Base-by-base conservation (phyloP, 2,329 filamentous ascomycete genomes). In the Paecilomyces formosus region DNA sequence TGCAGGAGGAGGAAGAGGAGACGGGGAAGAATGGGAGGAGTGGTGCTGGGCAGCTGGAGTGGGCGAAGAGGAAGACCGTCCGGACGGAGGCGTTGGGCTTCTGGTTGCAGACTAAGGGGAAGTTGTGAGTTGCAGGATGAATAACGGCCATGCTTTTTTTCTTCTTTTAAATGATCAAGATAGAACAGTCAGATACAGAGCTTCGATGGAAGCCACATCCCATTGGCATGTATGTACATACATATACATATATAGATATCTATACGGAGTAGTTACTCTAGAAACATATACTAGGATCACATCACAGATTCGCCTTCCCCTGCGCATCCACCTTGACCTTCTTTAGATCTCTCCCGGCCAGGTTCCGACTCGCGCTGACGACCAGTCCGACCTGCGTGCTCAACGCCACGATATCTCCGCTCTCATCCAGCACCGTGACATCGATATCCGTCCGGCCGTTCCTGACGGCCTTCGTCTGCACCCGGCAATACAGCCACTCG, bases 371-470 rank as follows among this genome's bases (percentile, higher is more conserved):
- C n/a, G 82, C 79, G 59, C 79, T 79, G 53, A 91, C 66, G 30
- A 88, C 82, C 68, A 91, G 75, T 21, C 80, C 82, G 60, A 90
- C 82, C 71, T 92, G 88, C 64, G 86, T 81, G 68, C 85, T 87
- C 61, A 90, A 66, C 1, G 86, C 87, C 28, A 92, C 81, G 45
- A 91, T 65, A 53, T 89, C 85, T 0, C 85, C 85, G 1, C 73
- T 67, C 35, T 80, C 80, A 73, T 92, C 87, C 69, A 86, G 72
- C 2, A 92, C 75, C 28, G 86, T 74, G 22, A 93, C 79, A 63
- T 93, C 88, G 53, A 92, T 68, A 75, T 95, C 90, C 69, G 89
- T 86, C 59, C 88, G 78, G 1, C 90, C 90, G 62, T 90, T 86
- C 63, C 79, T 81, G 50, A 92, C 83, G 71, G 80, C 76, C 73